Evolutionary conservation across 768 basidiomycete species (phyloP).

Genomic region (Leccinellum rugosiceps): DNA sequence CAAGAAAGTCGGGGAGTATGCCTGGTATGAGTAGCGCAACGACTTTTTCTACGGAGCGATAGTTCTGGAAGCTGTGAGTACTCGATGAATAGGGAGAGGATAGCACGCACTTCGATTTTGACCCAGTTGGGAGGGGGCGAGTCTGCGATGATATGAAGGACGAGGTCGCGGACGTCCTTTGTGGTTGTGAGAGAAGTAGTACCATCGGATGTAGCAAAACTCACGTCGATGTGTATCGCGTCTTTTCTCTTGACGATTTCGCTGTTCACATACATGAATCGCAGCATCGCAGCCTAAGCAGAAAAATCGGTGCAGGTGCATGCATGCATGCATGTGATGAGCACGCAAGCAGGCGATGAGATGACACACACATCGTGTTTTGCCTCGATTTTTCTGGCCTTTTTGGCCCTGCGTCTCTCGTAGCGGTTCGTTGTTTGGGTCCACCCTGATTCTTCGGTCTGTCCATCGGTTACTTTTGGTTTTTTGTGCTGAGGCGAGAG

Average conservation of each 20-base stretch:
- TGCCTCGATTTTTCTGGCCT: constrained; percentile 53
- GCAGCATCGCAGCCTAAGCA: constrained; percentile 39
- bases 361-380: constrained; percentile 57
- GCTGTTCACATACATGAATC: constrained; percentile 77
- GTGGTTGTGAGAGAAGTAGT: not conserved
- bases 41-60: constrained; percentile 68
- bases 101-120: constrained; percentile 62
- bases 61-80: constrained; percentile 50
- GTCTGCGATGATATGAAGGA: constrained; percentile 78
- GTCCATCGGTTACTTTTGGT: constrained; percentile 30
- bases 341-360: not conserved
- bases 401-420: constrained; percentile 71
- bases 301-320: not conserved
- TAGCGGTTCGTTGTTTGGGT: constrained; percentile 45
- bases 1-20: constrained; percentile 68
- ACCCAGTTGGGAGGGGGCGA: constrained; percentile 87
- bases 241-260: constrained; percentile 73
- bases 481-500: constrained; percentile 36
- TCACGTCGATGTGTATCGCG: constrained; percentile 78
- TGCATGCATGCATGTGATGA: not conserved
- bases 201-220: constrained; percentile 23
- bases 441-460: constrained; percentile 45
- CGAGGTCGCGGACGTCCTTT: constrained; percentile 86
- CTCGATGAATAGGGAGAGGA: not conserved
- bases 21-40: constrained; percentile 86